Evolutionary conservation across 2,329 filamentous ascomycete species (phyloP), one percentile per base, ranked within the genome.

Genomic region (Lachnellula hyalina): DNA sequence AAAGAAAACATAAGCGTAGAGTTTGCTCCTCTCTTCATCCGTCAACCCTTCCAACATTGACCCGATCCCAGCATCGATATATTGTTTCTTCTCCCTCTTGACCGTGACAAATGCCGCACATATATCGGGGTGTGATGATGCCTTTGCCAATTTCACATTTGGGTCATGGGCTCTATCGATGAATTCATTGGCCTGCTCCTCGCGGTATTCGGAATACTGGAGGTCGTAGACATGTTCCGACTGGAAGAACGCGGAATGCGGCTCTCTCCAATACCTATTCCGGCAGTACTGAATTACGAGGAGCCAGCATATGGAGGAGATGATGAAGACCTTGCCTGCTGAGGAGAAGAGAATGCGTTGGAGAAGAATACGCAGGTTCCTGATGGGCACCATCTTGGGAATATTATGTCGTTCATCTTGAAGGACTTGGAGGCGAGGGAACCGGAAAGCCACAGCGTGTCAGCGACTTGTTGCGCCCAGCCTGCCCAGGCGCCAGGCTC

Each of bases 41-140:
- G 59, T 63, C 25, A 67, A 54, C 5, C 61, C 59, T 15, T 59
- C 57, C 7, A 67, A 38, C 57, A 67, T 41, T 7, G 53, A 55
- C 15, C 51, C 61, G 36, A 62, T 47, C 6, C 59, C 59, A n/a
- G 47, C 54, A 17, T 61, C 57, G 2, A 62, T 49, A 44, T 62
- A 62, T 25, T 61, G 54, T 41, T 28, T 59, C 6, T 28, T 53
- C 25, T 61, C 54, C 38, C 53, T 57, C 38, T 47, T 56, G 6
- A 62, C 57, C 11, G 59, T 58, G 17, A 57, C 58, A 46, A 58
- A 55, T 6, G 57, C 57, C 2, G 52, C 56, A 42, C 53, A 56
- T 8, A 57, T 55, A 21, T 59, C 58, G 2, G 60, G 46, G 17
- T 38, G 12, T 7, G 46, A 23, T 6, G 28, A 49, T 17, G 25